Evolutionary conservation across 2,329 filamentous ascomycete species (phyloP).

Genomic region (Pseudocercospora eumusae): DNA sequence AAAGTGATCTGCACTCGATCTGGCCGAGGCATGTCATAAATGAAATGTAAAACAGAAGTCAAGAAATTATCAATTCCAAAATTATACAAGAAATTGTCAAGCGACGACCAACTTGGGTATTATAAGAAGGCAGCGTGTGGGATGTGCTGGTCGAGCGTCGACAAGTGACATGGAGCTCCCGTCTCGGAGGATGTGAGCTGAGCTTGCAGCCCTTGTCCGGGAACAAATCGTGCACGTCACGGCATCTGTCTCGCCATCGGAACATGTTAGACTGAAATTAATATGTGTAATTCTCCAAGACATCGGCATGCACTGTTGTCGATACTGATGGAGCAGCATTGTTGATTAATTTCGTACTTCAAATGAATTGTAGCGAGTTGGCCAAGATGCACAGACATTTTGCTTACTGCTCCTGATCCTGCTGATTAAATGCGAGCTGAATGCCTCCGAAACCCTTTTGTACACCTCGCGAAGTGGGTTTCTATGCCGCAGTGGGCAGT

Average conservation of each 20-base stretch:
- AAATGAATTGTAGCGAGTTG: background rate
- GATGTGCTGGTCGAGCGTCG: background rate
- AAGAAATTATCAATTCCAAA: background rate
- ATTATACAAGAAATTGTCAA: slow-evolving; percentile 4
- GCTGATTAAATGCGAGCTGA: background rate
- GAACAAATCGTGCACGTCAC: background rate
- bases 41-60: background rate
- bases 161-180: background rate
- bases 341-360: background rate
- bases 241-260: background rate
- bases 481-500: background rate
- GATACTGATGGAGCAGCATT: background rate
- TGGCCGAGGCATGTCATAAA: slow-evolving; percentile 2
- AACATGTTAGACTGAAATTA: background rate
- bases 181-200: background rate
- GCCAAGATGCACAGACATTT: too few species aligned
- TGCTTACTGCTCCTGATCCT: too few species aligned
- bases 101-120: background rate
- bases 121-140: slow-evolving; percentile 1
- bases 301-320: background rate
- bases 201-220: background rate
- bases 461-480: background rate
- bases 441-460: background rate
- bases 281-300: background rate
- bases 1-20: background rate